Conservation (phyloP, 1,284 basidiomycete genomes). For the Hemileia vastatrix region DNA sequence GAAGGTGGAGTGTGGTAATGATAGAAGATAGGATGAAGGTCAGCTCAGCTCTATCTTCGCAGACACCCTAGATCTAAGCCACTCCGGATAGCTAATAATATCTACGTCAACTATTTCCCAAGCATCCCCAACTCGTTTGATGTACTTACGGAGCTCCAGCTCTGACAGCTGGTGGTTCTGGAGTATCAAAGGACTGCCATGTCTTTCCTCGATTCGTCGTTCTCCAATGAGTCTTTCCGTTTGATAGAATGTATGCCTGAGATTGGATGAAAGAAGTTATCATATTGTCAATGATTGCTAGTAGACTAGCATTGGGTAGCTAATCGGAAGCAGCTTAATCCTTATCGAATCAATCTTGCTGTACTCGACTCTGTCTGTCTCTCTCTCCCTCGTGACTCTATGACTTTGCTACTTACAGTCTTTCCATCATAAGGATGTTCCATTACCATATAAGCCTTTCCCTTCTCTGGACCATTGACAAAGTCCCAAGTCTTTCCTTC, state of each 20-base stretch:
- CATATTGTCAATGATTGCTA: no score
- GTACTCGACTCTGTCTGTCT: no score
- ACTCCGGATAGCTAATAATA: no score
- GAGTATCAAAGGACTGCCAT: conserved; percentile 39
- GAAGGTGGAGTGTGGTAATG: no score
- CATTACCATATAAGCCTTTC: conserved; percentile 33
- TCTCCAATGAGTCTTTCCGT: conserved; percentile 36
- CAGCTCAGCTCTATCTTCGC: background rate
- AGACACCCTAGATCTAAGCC: no score
- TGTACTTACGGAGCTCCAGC: background rate
- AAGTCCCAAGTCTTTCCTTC: conserved; percentile 35
- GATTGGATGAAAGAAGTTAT: no score
- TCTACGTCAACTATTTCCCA: background rate
- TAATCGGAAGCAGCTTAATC: conserved; percentile 15
- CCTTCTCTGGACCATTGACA: conserved; percentile 27
- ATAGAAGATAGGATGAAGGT: background rate
- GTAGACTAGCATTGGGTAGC: background rate
- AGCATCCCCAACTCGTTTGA: no score
- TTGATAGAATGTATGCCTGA: conserved; percentile 37
- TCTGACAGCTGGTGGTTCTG: conserved; percentile 32
- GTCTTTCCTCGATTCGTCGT: conserved; percentile 36
- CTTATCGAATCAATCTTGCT: no score
- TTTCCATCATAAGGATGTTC: conserved; percentile 35
- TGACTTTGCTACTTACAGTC: no score
- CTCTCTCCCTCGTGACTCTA: background rate